phyloP scores from a whole-genome alignment of 352 stramenopile species.

The Phytophthora boehmeriae region DNA sequence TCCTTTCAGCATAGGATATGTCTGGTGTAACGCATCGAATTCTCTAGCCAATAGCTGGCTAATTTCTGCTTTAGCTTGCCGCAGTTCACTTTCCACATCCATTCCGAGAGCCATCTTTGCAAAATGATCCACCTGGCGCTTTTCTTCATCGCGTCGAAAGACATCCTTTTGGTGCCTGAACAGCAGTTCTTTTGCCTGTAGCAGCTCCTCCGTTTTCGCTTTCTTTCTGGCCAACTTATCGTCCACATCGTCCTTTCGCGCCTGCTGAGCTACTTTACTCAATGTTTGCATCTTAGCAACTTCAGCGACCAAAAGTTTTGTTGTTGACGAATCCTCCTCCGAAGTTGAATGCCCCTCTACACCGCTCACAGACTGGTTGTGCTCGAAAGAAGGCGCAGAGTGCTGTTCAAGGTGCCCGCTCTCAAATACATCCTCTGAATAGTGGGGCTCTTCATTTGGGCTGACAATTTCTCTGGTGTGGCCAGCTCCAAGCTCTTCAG shows the following conservation, averaged over 20 bases:
- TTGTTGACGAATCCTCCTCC: constrained; percentile 63
- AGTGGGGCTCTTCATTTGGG: constrained; percentile 10
- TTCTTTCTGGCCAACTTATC: constrained; percentile 53
- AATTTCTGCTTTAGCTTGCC: constrained; percentile 36
- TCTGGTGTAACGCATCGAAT: constrained; percentile 35
- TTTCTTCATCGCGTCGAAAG: constrained; percentile 48
- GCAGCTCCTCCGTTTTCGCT: constrained; percentile 40
- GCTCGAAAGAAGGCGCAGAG: neutral
- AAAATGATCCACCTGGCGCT: constrained; percentile 44
- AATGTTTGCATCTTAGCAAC: constrained; percentile 16
- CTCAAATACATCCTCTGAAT: constrained; percentile 35
- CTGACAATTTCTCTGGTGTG: constrained; percentile 7
- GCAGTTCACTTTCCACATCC: constrained; percentile 36
- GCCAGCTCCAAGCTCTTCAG: neutral
- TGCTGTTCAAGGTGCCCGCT: constrained; percentile 8
- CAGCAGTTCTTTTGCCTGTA: constrained; percentile 43
- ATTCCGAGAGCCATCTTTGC: constrained; percentile 43
- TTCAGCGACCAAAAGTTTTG: constrained; percentile 49
- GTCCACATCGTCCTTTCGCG: constrained; percentile 3
- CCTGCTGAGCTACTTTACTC: neutral
- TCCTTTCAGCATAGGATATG: constrained; percentile 27
- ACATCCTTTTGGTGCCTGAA: constrained; percentile 33
- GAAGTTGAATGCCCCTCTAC: constrained; percentile 34
- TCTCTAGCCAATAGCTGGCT: constrained; percentile 32
- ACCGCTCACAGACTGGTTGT: constrained; percentile 11